phyloP scores from a whole-genome alignment of 1,139 yeast species.

The Petasospora rhodanensis region DNA sequence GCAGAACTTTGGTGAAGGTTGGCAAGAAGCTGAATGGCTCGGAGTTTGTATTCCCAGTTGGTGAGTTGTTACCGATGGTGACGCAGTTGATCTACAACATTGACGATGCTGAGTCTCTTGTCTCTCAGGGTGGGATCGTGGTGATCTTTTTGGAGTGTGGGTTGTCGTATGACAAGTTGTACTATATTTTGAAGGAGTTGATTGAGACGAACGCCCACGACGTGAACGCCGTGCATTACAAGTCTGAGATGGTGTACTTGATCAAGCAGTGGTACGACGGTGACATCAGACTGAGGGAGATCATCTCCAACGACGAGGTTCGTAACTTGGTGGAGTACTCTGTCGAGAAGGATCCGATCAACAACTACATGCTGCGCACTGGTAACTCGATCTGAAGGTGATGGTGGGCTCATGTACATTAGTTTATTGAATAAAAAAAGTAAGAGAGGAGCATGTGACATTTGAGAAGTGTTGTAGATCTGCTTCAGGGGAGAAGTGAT shows the following conservation, averaged over 20 bases:
- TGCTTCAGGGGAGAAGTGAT: too few relatives aligned
- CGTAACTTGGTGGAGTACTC: slow-evolving; percentile 10
- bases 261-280: slow-evolving; percentile 61
- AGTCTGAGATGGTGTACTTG: slow-evolving; percentile 27
- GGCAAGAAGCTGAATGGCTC: slow-evolving; percentile 48
- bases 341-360: slow-evolving; percentile 11
- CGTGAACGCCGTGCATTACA: slow-evolving; percentile 39
- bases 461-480: too few relatives aligned
- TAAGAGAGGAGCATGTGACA: too few relatives aligned
- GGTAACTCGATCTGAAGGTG: slow-evolving; percentile 16
- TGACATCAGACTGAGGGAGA: slow-evolving; percentile 58
- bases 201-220: slow-evolving; percentile 53
- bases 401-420: too few relatives aligned
- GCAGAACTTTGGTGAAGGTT: slow-evolving; percentile 38
- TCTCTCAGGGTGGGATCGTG: slow-evolving; percentile 47
- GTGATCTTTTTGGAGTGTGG: slow-evolving; percentile 79
- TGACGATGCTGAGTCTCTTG: slow-evolving; percentile 27
- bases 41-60: slow-evolving; percentile 80
- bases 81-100: slow-evolving; percentile 29
- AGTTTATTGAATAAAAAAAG: too few relatives aligned
- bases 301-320: slow-evolving; percentile 23
- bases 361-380: slow-evolving; percentile 19
- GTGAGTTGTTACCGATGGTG: slow-evolving; percentile 59
- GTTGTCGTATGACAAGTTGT: slow-evolving; percentile 63
- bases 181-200: slow-evolving; percentile 60